A percentile compares a stretch with the other conserved stretches of the same genome.
Evolutionary conservation across 2,329 filamentous ascomycete species (phyloP).

Genomic region (Cladophialophora bantiana): DNA sequence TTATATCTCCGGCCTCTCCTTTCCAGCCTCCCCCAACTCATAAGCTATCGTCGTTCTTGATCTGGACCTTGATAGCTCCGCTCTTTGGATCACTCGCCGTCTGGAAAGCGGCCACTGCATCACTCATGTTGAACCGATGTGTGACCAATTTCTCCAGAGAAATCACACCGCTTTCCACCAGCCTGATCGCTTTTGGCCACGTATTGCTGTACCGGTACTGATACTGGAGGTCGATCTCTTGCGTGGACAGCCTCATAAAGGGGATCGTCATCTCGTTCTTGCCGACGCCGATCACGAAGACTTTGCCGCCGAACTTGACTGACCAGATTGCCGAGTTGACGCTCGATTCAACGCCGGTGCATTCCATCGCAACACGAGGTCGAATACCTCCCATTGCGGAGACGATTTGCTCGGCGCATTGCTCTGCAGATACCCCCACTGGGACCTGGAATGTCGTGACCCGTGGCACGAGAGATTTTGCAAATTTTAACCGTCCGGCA

Average conservation of each 20-base stretch:
- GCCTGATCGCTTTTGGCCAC: constrained; percentile 89
- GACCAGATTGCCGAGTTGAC: constrained; percentile 87
- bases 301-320: constrained; percentile 92
- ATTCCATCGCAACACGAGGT: constrained; percentile 84
- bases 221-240: constrained; percentile 93
- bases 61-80: constrained; percentile 97
- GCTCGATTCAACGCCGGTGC: constrained; percentile 91
- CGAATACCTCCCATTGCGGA: constrained; percentile 77
- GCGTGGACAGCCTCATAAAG: constrained; percentile 89
- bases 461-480: constrained; percentile 79
- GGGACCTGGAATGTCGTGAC: constrained; percentile 72
- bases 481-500: constrained; percentile 81
- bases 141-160: constrained; percentile 84
- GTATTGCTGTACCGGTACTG: constrained; percentile 97
- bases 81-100: constrained; percentile 87
- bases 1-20: background rate
- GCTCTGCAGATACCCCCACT: constrained; percentile 62
- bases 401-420: constrained; percentile 73
- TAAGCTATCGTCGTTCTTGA: constrained; percentile 64
- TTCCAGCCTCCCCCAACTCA: background rate
- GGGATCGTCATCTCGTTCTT: constrained; percentile 95
- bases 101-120: constrained; percentile 88
- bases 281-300: constrained; percentile 95
- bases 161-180: constrained; percentile 84
- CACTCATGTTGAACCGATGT: constrained; percentile 83